A percentile compares a stretch with the other conserved stretches of the same genome.
Conservation (phyloP, 805 yeast genomes). For the Pichia rugopelliculosa region DNA sequence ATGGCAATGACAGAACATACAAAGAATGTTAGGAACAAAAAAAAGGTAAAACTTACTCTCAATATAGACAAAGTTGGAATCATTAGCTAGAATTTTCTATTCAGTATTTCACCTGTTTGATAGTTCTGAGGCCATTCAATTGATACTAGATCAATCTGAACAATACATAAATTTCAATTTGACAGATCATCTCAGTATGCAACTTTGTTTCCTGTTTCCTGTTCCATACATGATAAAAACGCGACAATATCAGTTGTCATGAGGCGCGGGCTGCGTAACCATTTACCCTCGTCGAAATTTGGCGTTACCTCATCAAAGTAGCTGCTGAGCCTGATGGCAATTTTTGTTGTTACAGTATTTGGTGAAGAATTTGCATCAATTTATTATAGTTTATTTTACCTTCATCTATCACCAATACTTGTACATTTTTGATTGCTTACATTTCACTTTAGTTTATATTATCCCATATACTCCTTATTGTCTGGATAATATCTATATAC, state of each 20-base stretch:
- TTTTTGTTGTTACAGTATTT: not conserved
- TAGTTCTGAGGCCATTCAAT: not conserved
- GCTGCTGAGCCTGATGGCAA: slow-evolving; percentile 1
- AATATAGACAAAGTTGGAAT: not conserved
- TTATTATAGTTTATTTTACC: not conserved
- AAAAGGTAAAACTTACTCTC: not conserved
- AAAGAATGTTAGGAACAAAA: not conserved
- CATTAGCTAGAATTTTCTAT: not conserved
- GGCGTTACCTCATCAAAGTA: not conserved
- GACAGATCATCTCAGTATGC: too few species aligned
- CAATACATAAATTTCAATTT: too few species aligned
- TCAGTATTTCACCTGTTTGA: not conserved
- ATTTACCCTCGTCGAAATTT: not conserved
- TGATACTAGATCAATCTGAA: not conserved
- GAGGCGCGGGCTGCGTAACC: not conserved
- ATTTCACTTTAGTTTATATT: not conserved
- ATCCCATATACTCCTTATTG: not conserved
- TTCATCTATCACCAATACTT: not conserved
- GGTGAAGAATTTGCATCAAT: not conserved
- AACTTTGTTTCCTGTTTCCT: not conserved
- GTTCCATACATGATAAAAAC: not conserved
- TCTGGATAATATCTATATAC: not conserved
- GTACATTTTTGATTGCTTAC: not conserved
- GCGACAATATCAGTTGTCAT: not conserved
- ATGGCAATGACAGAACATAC: not conserved